phyloP scores from a whole-genome alignment of 768 basidiomycete genomes.

The Hypholoma sublateritium region DNA sequence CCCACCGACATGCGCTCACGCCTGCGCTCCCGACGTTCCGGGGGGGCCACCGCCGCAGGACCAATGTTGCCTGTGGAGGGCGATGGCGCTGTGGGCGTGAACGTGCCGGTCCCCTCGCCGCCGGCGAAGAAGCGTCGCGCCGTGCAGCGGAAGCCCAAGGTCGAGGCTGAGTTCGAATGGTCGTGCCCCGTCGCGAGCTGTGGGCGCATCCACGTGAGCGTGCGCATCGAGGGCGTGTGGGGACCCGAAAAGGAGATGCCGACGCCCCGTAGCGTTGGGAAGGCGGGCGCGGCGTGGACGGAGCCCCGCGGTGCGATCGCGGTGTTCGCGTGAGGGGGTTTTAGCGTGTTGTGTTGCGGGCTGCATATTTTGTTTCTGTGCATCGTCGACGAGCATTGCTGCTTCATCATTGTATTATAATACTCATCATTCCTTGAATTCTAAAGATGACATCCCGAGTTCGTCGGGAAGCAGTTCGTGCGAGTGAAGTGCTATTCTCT shows the following conservation, averaged over 20 bases:
- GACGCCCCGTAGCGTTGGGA: conserved; percentile 12
- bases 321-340: conserved; percentile 35
- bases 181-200: conserved; percentile 64
- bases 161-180: conserved; percentile 59
- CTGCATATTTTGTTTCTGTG: background rate
- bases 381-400: too few species aligned
- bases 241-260: conserved; percentile 42
- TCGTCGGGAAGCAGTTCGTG: too few species aligned
- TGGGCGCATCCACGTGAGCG: conserved; percentile 51
- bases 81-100: background rate
- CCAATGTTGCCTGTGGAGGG: background rate
- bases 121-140: conserved; percentile 23
- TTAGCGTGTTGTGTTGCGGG: background rate
- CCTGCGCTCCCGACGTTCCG: conserved; percentile 46
- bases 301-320: conserved; percentile 40
- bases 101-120: conserved; percentile 4
- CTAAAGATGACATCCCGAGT: too few species aligned
- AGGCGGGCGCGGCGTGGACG: conserved; percentile 26
- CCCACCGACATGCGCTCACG: conserved; percentile 53
- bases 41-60: background rate
- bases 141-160: conserved; percentile 31
- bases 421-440: too few species aligned
- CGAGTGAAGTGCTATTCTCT: too few species aligned
- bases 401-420: too few species aligned
- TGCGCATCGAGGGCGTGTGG: conserved; percentile 61